Evolutionary conservation across 768 basidiomycete genomes (phyloP), one percentile per base, ranked within the genome.

Genomic region (Russula foetens): DNA sequence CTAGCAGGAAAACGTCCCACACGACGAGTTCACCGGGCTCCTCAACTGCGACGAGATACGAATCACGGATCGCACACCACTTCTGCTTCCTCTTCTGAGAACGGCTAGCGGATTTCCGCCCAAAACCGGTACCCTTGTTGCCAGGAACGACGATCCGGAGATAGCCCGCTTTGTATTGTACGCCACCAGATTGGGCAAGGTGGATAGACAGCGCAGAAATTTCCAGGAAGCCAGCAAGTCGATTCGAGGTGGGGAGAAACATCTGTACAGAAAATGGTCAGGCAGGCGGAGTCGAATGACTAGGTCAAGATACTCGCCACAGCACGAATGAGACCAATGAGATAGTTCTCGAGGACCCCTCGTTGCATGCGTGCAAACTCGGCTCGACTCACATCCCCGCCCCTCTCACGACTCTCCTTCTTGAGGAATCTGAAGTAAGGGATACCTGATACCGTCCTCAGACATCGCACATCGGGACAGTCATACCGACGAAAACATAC

Each of bases 1-100:
- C 96, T 53, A 98, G 75, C 43, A 98, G 78, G 73, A 99, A 96
- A 14, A 98, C 94, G 60, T 98, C 96, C 84, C 88, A 92, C 41
- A 97, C 75, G n/a, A 75, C 76, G n/a, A 87, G 76, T 90, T 95
- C 86, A 61, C 91, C 93, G 14, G 90, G 88, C 67, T 97, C 92
- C 62, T 89, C 83, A 24, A 92, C 79, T 1, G 86, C 84, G 21
- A 97, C 89, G 12, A 99, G 75, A 73, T 93, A 98, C 66, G 89
- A 90, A 65, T 98, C 96, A 8, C 95, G 80, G 14, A 98, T 84
- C 49, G 90, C 83, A 73, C 92, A 96, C 97, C 97, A 98, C 58
- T 86, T 82, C 39, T 81, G 81, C 58, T 85, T 80, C 66, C 83
- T 85, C 68, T 79, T 82, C 63, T 79, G 81, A 53, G 66, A 75